Conservation (phyloP, 352 stramenopile species). For the Globisporangium okanoganense region DNA sequence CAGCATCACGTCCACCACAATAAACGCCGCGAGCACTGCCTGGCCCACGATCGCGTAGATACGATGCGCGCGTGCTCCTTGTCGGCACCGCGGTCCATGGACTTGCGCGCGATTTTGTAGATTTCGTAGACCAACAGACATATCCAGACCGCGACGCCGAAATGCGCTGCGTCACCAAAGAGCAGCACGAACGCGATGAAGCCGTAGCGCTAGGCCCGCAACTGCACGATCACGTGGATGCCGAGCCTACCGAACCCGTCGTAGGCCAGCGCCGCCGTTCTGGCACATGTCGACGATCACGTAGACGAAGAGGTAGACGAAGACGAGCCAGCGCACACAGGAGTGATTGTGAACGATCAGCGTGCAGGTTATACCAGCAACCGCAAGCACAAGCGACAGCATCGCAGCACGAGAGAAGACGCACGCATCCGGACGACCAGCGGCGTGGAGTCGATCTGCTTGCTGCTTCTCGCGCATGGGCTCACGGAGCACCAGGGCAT, state of each 20-base stretch:
- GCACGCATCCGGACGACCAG: too few species aligned
- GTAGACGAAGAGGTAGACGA: too few species aligned
- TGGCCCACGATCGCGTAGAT: conserved; percentile 34
- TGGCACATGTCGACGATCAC: conserved; percentile 31
- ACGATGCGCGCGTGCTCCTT: conserved; percentile 41
- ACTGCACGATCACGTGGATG: conserved; percentile 35
- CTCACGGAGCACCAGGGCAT: too few species aligned
- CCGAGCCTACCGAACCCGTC: conserved; percentile 46
- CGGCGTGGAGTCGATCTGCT: too few species aligned
- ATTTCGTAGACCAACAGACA: conserved; percentile 58
- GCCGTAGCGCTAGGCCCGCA: conserved; percentile 21
- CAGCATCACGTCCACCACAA: conserved; percentile 22
- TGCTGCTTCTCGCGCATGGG: too few species aligned
- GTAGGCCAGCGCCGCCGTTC: conserved; percentile 28
- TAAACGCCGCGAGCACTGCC: conserved; percentile 24
- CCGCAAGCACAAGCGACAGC: too few species aligned
- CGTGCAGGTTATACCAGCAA: too few species aligned
- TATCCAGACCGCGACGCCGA: conserved; percentile 43
- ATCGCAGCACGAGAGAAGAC: too few species aligned
- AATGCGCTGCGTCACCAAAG: conserved; percentile 47
- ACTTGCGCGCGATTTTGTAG: conserved; percentile 45
- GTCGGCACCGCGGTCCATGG: conserved; percentile 51
- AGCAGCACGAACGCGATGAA: conserved; percentile 33
- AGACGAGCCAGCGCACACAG: too few species aligned
- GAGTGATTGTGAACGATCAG: too few species aligned